Evolutionary conservation across 352 stramenopile genomes (phyloP).

Genomic region (Phytophthora vignae): DNA sequence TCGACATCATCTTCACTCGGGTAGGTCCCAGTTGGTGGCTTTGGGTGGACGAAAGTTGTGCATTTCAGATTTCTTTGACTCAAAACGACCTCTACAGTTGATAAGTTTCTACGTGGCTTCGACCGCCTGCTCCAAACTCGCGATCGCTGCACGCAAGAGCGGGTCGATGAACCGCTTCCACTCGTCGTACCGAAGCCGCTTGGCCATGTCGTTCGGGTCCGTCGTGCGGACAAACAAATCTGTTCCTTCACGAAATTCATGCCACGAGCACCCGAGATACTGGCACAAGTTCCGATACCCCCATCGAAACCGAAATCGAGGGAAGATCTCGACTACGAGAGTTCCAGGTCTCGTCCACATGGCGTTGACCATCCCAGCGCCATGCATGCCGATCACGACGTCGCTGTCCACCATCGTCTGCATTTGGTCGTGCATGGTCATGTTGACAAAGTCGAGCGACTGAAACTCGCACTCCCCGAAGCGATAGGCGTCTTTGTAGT

Average conservation of each 20-base stretch:
- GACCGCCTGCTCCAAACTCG: background rate
- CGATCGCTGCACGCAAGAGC: slow-evolving; percentile 31
- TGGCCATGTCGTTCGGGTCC: slow-evolving; percentile 53
- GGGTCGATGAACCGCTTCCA: slow-evolving; percentile 29
- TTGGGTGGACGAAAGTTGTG: background rate
- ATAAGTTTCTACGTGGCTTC: background rate
- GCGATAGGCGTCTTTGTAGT: slow-evolving; percentile 34
- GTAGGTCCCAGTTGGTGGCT: background rate
- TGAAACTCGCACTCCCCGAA: slow-evolving; percentile 40
- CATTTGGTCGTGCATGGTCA: slow-evolving; percentile 50
- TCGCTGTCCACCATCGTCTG: slow-evolving; percentile 55
- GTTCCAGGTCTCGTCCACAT: slow-evolving; percentile 53
- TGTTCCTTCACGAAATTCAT: slow-evolving; percentile 41
- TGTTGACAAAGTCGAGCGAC: slow-evolving; percentile 60
- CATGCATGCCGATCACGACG: slow-evolving; percentile 76
- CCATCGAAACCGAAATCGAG: slow-evolving; percentile 39
- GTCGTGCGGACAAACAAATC: slow-evolving; percentile 23
- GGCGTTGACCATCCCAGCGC: slow-evolving; percentile 71
- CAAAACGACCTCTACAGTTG: background rate
- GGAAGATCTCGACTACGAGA: slow-evolving; percentile 73
- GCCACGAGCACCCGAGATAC: slow-evolving; percentile 59
- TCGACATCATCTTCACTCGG: background rate
- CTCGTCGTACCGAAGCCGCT: too few relatives aligned
- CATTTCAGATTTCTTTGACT: background rate
- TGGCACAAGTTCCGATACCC: slow-evolving; percentile 74